Conservation (phyloP, 2,329 filamentous ascomycete genomes). For the Aspergillus clavatus region DNA sequence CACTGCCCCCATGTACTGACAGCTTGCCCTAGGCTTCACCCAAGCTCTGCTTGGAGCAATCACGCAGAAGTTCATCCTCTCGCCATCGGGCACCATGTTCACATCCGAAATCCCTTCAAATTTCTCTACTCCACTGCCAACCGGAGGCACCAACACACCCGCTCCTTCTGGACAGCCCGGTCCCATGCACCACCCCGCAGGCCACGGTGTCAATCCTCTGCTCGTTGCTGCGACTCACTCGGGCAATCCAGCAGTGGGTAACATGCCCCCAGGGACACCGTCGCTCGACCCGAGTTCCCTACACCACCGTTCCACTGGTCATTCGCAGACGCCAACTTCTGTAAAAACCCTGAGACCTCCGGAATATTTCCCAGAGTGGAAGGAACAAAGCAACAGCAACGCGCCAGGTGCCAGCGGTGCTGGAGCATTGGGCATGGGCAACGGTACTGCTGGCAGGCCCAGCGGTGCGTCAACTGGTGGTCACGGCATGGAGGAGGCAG, state of each 20-base stretch:
- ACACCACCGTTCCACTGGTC: conserved; percentile 55
- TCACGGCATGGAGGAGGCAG: conserved; percentile 67
- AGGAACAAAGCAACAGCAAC: conserved; percentile 55
- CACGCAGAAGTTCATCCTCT: conserved; percentile 77
- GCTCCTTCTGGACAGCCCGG: conserved; percentile 40
- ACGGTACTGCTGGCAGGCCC: conserved; percentile 40
- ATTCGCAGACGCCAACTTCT: conserved; percentile 72
- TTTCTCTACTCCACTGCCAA: conserved; percentile 83
- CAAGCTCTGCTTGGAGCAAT: conserved; percentile 81
- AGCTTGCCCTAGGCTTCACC: conserved; percentile 61
- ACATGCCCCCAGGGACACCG: conserved; percentile 31
- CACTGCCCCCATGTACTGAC: not conserved
- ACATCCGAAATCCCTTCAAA: conserved; percentile 94
- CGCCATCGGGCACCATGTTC: conserved; percentile 92
- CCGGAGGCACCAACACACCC: conserved; percentile 85
- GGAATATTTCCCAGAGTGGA: conserved; percentile 87
- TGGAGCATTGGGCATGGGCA: conserved; percentile 12
- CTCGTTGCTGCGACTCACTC: conserved; percentile 75
- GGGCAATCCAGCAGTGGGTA: conserved; percentile 37
- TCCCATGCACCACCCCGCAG: conserved; percentile 53
- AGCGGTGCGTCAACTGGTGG: conserved; percentile 21
- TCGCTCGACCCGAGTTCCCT: conserved; percentile 30
- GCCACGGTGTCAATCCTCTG: conserved; percentile 74
- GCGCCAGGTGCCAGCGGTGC: conserved; percentile 26
- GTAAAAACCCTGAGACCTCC: conserved; percentile 75